Evolutionary conservation across 495 filamentous ascomycete genomes (phyloP), one percentile per base, ranked within the genome.

Genomic region (Penicillium salamii): DNA sequence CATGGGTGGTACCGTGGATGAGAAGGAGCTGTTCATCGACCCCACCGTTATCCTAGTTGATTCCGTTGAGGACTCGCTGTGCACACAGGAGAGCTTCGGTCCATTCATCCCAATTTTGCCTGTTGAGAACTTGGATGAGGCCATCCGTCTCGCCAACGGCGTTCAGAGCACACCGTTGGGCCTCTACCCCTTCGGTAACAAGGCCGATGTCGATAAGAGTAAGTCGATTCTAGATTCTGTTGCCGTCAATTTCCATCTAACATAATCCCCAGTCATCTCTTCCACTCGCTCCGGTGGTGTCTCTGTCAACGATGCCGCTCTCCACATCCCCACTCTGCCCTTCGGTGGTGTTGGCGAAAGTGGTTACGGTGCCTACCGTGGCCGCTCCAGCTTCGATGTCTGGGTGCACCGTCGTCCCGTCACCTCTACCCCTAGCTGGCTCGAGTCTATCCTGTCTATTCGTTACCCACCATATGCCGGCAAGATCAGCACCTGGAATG

Each of bases 311-410:
- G 90, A 96, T 68, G 75, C 85, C 42, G 88, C 82, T 58, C 84
- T 90, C 68, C 91, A 97, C 71, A 81, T 95, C 53, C 80, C 84
- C 17, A 89, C 84, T 7, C 71, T 96, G 3, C 75, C 89, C 42
- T 97, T 98, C 62, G 93, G 93, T 52, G 92, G 92, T 59, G 87
- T 98, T 24, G 93, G 93, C 49, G 82, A 89, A 56, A 88, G 83
- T 49, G 92, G 93, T 47, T 77, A 79, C 57, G 93, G 93, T 43
- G 76, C 82, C 8, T 97, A 97, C 74, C 83, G 88, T 57, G 93
- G 93, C 50, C 81, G 82, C 63, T 76, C 87, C 39, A 86, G 82
- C 41, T 96, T 95, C 72, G 90, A 97, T 56, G 78, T 76, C 63
- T 98, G 95, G 74, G 84, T 71, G 28, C 88, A 97, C 71, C 78